phyloP scores from a whole-genome alignment of 2,329 filamentous ascomycete genomes.

The Claviceps sp. region DNA sequence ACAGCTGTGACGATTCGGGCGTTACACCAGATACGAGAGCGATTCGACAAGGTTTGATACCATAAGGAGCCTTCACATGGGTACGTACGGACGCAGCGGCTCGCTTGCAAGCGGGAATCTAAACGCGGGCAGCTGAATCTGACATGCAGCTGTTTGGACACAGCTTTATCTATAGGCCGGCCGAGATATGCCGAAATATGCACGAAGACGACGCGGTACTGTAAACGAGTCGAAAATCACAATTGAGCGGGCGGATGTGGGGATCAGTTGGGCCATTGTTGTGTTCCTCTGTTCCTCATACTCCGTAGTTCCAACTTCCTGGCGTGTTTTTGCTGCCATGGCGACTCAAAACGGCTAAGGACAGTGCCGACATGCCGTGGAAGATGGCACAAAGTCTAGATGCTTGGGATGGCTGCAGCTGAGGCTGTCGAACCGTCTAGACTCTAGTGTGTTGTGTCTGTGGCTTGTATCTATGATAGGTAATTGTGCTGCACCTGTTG shows the following conservation, averaged over 20 bases:
- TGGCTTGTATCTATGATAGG: neutral
- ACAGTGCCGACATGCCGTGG: neutral
- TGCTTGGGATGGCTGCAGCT: no score
- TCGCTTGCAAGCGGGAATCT: no score
- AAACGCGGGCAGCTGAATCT: no score
- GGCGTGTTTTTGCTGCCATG: constrained; percentile 9
- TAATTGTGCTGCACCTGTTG: neutral
- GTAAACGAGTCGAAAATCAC: no score
- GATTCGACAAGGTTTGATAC: neutral
- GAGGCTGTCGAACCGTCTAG: neutral
- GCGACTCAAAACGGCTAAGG: constrained; percentile 7
- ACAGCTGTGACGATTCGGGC: neutral
- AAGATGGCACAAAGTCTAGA: no score
- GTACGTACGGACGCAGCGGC: neutral
- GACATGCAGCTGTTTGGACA: no score
- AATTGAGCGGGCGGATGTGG: neutral
- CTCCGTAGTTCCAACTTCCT: constrained; percentile 6
- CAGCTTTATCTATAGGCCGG: neutral
- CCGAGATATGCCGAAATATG: neutral
- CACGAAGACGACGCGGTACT: no score
- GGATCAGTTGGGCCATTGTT: constrained; percentile 6
- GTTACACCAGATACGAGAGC: neutral
- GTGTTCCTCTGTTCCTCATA: neutral
- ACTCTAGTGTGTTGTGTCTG: neutral
- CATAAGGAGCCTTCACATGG: neutral